Conservation (phyloP, 2,329 filamentous ascomycete species). For the Aspergillus viridinutans region DNA sequence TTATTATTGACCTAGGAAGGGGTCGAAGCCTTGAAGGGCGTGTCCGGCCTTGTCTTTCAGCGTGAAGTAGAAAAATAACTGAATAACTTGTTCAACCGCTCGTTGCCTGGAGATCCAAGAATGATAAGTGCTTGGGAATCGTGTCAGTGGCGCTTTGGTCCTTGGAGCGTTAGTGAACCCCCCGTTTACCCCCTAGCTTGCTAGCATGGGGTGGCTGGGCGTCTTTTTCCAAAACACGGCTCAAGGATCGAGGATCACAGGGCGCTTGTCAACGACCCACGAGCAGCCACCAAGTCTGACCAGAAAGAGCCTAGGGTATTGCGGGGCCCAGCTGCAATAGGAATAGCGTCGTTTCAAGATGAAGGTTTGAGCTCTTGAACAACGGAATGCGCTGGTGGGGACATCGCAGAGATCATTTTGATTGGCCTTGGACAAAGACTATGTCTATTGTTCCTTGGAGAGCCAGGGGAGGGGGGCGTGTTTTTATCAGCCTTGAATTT, state of each 20-base stretch:
- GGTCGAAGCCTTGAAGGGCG: neutral
- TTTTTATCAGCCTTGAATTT: neutral
- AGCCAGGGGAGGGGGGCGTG: neutral
- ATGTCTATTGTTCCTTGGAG: neutral
- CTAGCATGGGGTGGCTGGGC: neutral
- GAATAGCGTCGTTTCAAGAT: slow-evolving; percentile 18
- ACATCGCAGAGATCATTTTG: neutral
- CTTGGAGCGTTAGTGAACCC: too few relatives aligned
- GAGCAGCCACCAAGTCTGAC: slow-evolving; percentile 6
- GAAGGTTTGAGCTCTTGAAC: slow-evolving; percentile 6
- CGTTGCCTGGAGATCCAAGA: neutral
- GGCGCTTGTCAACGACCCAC: slow-evolving; percentile 12
- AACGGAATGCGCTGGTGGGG: neutral
- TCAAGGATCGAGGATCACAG: slow-evolving; percentile 7
- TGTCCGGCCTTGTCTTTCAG: too few relatives aligned
- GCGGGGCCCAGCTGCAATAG: slow-evolving; percentile 7
- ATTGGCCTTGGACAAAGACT: neutral
- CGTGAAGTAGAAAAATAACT: neutral
- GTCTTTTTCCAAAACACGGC: neutral
- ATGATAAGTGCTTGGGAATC: neutral
- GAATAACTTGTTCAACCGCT: neutral
- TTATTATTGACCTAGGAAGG: neutral
- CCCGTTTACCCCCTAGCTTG: too few relatives aligned
- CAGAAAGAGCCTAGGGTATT: slow-evolving; percentile 1
- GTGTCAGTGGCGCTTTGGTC: neutral